phyloP scores from a whole-genome alignment of 164 flowering plant species.

The Aristolochia contorta region DNA sequence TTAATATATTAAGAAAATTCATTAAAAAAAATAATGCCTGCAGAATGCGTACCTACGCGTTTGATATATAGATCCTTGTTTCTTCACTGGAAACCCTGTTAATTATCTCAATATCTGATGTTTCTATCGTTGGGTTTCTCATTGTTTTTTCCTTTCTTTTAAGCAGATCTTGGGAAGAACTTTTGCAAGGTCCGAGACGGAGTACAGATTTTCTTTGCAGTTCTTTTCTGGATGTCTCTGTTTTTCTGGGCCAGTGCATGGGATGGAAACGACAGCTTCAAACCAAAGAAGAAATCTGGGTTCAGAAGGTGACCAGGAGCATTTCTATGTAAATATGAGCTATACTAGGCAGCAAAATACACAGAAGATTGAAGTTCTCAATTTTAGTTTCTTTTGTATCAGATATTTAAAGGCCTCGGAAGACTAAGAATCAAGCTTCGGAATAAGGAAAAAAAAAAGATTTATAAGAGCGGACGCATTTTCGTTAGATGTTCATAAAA shows the following conservation, averaged over 20 bases:
- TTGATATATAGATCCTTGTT: no score
- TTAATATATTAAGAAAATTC: no score
- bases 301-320: slow-evolving; percentile 35
- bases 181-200: slow-evolving; percentile 34
- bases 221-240: slow-evolving; percentile 82
- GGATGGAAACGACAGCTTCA: slow-evolving; percentile 40
- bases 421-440: no score
- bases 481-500: no score
- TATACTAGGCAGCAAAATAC: not conserved
- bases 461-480: no score
- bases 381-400: no score
- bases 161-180: slow-evolving; percentile 13
- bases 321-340: slow-evolving; percentile 16
- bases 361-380: not conserved
- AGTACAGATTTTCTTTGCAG: slow-evolving; percentile 61
- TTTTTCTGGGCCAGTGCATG: slow-evolving; percentile 80
- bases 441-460: no score
- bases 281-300: slow-evolving; percentile 42
- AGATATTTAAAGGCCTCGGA: no score
- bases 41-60: no score
- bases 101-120: not conserved
- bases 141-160: not conserved
- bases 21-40: no score
- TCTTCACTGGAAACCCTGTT: no score
- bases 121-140: not conserved